These are phyloP conservation scores for Ogataea pini DNA, from an alignment of 805 yeast genomes.

Conservation along the genomic window DNA sequence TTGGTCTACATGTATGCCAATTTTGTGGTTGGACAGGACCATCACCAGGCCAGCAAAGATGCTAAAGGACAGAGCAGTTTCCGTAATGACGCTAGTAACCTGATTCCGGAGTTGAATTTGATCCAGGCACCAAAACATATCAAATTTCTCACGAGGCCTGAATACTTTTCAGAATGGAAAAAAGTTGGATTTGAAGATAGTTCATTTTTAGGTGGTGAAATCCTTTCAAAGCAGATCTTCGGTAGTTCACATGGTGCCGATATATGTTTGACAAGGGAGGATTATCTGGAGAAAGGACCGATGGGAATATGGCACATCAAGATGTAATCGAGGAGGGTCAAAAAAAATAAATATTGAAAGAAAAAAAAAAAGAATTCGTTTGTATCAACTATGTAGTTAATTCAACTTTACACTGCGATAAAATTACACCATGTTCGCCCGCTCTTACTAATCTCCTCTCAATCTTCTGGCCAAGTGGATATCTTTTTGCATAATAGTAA, in stretches of 20 bases:
- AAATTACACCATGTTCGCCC: not conserved
- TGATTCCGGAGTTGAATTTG: conserved; percentile 30
- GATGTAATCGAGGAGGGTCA: conserved; percentile 21
- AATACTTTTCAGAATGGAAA: conserved; percentile 95
- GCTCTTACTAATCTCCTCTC: conserved; percentile 20
- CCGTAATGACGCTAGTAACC: conserved; percentile 31
- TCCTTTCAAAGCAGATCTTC: conserved; percentile 83
- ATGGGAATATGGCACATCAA: conserved; percentile 64
- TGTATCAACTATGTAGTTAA: not conserved
- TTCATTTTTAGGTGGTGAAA: conserved; percentile 82
- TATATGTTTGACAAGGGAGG: conserved; percentile 65
- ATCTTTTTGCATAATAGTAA: conserved; percentile 84
- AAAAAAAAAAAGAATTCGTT: not conserved
- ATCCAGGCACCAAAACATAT: conserved; percentile 81
- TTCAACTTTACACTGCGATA: not conserved
- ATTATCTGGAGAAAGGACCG: conserved; percentile 81
- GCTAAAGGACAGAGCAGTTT: conserved; percentile 26
- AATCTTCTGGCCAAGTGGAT: conserved; percentile 68
- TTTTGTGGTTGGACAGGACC: conserved; percentile 26
- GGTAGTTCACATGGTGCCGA: conserved; percentile 64
- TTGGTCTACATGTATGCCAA: conserved; percentile 48
- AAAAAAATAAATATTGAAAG: conserved; percentile 2
- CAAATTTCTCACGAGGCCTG: conserved; percentile 72
- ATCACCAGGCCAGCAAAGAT: conserved; percentile 17
- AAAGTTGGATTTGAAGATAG: conserved; percentile 73